Conservation (phyloP, 345 rosid genomes). For the Aurinia saxatilis region DNA sequence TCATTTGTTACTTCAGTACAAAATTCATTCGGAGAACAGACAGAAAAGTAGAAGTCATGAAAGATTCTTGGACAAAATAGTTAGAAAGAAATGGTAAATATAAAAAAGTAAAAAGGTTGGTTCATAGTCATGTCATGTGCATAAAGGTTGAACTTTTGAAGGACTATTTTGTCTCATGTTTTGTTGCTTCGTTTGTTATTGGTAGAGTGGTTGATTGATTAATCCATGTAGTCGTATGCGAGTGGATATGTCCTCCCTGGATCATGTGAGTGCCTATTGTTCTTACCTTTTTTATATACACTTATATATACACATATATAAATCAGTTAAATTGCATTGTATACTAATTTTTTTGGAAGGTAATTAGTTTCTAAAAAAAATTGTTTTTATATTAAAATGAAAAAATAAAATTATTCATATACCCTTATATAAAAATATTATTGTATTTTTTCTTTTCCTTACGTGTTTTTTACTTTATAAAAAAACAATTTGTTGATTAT, state of each 20-base stretch:
- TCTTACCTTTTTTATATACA: neutral
- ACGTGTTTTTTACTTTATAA: too few species aligned
- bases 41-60: neutral
- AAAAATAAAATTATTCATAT: too few species aligned
- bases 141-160: constrained; percentile 25
- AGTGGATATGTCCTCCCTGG: constrained; percentile 23
- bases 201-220: constrained; percentile 5
- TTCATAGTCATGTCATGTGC: constrained; percentile 22
- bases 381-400: too few species aligned
- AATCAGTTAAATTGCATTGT: too few species aligned
- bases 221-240: constrained; percentile 11
- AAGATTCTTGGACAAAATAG: neutral
- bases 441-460: too few species aligned
- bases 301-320: too few species aligned
- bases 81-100: constrained; percentile 5
- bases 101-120: neutral
- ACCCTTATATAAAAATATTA: too few species aligned
- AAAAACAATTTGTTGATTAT: too few species aligned
- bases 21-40: neutral
- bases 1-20: neutral
- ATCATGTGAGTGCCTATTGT: constrained; percentile 15
- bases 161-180: constrained; percentile 28
- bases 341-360: too few species aligned
- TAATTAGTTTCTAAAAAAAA: too few species aligned
- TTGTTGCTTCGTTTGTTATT: constrained; percentile 5